Evolutionary conservation across 1,139 yeast species (phyloP).

Genomic region (Saccharomyces hybrid): DNA sequence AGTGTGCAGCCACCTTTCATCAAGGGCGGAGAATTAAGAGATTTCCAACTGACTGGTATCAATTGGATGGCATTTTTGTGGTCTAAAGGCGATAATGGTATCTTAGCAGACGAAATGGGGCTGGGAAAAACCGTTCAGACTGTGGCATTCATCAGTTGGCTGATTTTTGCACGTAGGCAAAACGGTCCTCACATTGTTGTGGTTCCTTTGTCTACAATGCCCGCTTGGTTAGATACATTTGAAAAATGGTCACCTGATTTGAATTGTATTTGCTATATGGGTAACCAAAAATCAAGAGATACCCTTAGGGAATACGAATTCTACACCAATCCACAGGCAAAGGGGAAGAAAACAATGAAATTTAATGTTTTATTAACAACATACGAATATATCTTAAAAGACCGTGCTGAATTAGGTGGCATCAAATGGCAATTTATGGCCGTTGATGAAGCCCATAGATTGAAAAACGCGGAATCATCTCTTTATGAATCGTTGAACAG

Average conservation of each 20-base stretch:
- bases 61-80: conserved; percentile 85
- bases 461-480: conserved; percentile 34
- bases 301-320: conserved; percentile 82
- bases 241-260: conserved; percentile 64
- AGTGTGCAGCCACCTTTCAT: conserved; percentile 85
- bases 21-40: conserved; percentile 87
- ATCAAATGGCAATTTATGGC: conserved; percentile 47
- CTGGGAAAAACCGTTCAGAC: conserved; percentile 88
- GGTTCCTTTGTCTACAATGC: conserved; percentile 80
- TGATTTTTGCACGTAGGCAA: conserved; percentile 70
- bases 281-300: conserved; percentile 80
- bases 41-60: conserved; percentile 71
- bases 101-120: neutral
- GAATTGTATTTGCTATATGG: conserved; percentile 86
- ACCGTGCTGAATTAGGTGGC: conserved; percentile 67
- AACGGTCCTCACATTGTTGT: conserved; percentile 80
- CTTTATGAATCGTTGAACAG: conserved; percentile 56
- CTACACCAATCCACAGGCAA: conserved; percentile 46
- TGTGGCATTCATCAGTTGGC: conserved; percentile 79
- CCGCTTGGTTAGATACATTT: conserved; percentile 78
- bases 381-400: conserved; percentile 91
- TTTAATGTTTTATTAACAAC: conserved; percentile 88
- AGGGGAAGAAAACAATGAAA: conserved; percentile 54
- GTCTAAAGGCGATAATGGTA: conserved; percentile 74
- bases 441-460: too few species aligned